Evolutionary conservation across 371 early-diverging fungal genomes (phyloP).

Genomic region (Choanephora cucurbitarum): DNA sequence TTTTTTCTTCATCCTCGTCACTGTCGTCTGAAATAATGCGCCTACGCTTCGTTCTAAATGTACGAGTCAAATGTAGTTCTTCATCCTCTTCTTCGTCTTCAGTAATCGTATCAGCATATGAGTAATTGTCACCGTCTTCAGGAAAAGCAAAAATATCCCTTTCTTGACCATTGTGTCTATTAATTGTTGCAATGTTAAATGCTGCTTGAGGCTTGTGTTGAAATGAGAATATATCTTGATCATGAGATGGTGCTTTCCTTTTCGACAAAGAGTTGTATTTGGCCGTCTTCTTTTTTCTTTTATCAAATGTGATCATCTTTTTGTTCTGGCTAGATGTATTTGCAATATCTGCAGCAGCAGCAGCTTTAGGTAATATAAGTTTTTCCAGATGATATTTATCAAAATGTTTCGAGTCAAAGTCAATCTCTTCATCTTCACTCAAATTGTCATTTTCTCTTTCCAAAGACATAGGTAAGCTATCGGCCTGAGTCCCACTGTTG

Average conservation of each 20-base stretch:
- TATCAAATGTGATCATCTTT: neutral
- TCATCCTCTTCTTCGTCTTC: conserved; percentile 6
- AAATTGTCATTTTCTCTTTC: neutral
- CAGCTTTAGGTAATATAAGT: neutral
- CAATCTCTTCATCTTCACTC: neutral
- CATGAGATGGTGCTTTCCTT: neutral
- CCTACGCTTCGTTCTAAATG: neutral
- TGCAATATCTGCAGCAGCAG: neutral
- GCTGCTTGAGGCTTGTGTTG: neutral
- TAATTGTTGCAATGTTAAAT: neutral
- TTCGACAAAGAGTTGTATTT: neutral
- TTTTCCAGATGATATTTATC: neutral
- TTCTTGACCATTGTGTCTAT: neutral
- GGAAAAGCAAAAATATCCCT: neutral
- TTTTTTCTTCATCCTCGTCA: neutral
- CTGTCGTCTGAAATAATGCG: neutral
- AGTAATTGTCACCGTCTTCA: neutral
- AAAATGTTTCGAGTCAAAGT: neutral
- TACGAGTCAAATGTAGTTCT: neutral
- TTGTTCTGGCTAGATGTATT: neutral
- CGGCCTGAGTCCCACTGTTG: neutral
- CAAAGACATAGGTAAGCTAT: neutral
- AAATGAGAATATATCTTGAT: conserved; percentile 2
- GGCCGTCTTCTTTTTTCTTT: neutral
- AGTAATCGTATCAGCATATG: neutral